Base-by-base conservation (phyloP, 371 early-diverging fungal genomes). In the Conidiobolus incongruus region DNA sequence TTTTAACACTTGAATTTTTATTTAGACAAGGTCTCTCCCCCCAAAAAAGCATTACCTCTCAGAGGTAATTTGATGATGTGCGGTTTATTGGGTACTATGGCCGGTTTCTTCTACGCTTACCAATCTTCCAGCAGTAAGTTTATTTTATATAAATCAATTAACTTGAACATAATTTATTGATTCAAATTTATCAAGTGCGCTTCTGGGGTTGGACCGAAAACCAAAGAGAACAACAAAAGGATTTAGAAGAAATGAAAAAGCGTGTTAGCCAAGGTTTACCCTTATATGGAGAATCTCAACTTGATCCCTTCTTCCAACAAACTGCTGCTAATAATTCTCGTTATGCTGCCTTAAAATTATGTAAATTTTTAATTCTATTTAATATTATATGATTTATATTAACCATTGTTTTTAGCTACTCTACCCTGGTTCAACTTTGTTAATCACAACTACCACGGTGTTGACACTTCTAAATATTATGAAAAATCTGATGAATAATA, bases 161-260 rank as follows among this genome's bases (percentile, higher is more conserved):
- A 4, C 44, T 30, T 16, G 8, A 7, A 17, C 21, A 21, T 10
- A 17, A 47, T 0, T 23, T 16, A 46, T 17, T 11, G 20, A 10
- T 47, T 28, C 12, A 33, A 17, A 29, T 17, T 19, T 42, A 40
- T 35, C 60, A 10, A 83, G 81, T 75, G 52, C 77, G 95, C 49
- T 94, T 92, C 74, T 85, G 81, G 81, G 95, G 95, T 19, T 80
- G 81, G 73, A 64, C 58, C 21, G 92, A 91, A 58, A 94, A 94
- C 60, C 58, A 63, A 31, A 63, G 70, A 38, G 95, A 94, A 59
- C 72, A 70, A 26, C 60, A 56, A 40, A 70, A 63, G 66, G 77
- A 81, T 61, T 56, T 63, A 32, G 53, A 51, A 30, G 82, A 85
- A 61, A 67, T 77, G 65, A 49, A 51, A n/a, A 66, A 66, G 40